Conservation (phyloP, 306 rosid species). For the Gynostemma pentaphyllum region DNA sequence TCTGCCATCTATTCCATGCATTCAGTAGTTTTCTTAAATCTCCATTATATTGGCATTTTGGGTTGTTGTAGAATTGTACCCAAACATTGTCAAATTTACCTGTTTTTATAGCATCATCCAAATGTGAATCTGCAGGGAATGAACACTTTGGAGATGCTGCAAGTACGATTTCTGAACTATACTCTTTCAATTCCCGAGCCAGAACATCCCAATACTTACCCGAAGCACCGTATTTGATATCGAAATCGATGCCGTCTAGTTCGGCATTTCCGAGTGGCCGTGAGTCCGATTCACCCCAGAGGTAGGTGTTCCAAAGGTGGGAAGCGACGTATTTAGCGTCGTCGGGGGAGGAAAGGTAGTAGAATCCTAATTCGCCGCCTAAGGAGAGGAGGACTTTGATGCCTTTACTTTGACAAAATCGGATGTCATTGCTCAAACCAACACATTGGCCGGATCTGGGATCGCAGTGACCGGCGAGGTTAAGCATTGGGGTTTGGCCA, state of each 20-base stretch:
- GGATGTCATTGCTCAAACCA: slow-evolving; percentile 21
- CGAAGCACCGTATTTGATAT: slow-evolving; percentile 26
- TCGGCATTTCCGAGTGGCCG: slow-evolving; percentile 45
- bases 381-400: slow-evolving; percentile 51
- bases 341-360: slow-evolving; percentile 31
- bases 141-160: slow-evolving; percentile 57
- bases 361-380: slow-evolving; percentile 31
- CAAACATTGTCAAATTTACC: slow-evolving; percentile 49
- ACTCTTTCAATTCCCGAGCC: slow-evolving; percentile 18
- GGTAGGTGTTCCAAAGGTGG: slow-evolving; percentile 44
- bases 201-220: slow-evolving; percentile 29
- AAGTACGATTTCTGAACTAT: slow-evolving; percentile 18
- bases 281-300: slow-evolving; percentile 31
- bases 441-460: not conserved
- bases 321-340: slow-evolving; percentile 29
- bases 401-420: slow-evolving; percentile 26
- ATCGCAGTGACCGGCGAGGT: too few relatives aligned
- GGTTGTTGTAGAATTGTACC: slow-evolving; percentile 74
- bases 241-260: slow-evolving; percentile 53
- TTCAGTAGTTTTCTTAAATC: slow-evolving; percentile 22
- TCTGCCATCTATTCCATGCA: slow-evolving; percentile 52
- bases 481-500: too few relatives aligned
- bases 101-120: slow-evolving; percentile 29
- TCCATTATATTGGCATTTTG: slow-evolving; percentile 35
- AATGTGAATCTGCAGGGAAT: slow-evolving; percentile 30